phyloP scores from a whole-genome alignment of 495 filamentous ascomycete species.

The Xeromyces bisporus region DNA sequence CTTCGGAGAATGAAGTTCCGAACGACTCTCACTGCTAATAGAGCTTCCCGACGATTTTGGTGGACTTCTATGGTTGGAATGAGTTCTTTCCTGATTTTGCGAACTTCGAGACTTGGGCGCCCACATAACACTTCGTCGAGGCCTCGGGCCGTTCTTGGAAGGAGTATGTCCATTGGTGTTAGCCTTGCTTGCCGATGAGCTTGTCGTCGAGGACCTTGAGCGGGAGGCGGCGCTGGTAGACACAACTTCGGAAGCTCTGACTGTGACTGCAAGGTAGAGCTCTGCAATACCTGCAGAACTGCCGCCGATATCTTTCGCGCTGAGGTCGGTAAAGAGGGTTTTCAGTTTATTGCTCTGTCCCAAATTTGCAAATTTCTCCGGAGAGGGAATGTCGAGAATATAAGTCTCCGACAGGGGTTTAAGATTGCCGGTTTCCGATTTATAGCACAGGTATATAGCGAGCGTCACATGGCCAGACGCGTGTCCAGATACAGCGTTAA shows the following conservation, averaged over 20 bases:
- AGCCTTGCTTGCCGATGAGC: slow-evolving; percentile 15
- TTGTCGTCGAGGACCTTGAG: slow-evolving; percentile 17
- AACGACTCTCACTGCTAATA: slow-evolving; percentile 31
- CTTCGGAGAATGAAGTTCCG: slow-evolving; percentile 24
- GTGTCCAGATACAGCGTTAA: slow-evolving; percentile 61
- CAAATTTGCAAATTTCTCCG: slow-evolving; percentile 43
- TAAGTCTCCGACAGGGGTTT: slow-evolving; percentile 68
- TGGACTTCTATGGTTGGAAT: slow-evolving; percentile 31
- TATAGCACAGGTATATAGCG: slow-evolving; percentile 62
- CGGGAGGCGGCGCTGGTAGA: slow-evolving; percentile 15
- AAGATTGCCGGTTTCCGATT: slow-evolving; percentile 39
- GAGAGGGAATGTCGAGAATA: slow-evolving; percentile 58
- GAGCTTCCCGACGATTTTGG: slow-evolving; percentile 38
- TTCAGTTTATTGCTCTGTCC: slow-evolving; percentile 49
- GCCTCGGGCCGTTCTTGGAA: slow-evolving; percentile 27
- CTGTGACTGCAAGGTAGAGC: slow-evolving; percentile 69
- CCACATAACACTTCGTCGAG: slow-evolving; percentile 77
- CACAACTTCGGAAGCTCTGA: slow-evolving; percentile 46
- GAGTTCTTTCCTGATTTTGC: slow-evolving; percentile 17
- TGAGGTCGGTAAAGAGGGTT: slow-evolving; percentile 76
- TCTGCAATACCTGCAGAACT: slow-evolving; percentile 44
- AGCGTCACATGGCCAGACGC: slow-evolving; percentile 56
- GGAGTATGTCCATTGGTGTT: slow-evolving; percentile 14
- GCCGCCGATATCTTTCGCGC: slow-evolving; percentile 68
- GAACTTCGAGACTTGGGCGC: slow-evolving; percentile 25